phyloP scores from a whole-genome alignment of 768 basidiomycete genomes.

The Tephrocybe rancida region DNA sequence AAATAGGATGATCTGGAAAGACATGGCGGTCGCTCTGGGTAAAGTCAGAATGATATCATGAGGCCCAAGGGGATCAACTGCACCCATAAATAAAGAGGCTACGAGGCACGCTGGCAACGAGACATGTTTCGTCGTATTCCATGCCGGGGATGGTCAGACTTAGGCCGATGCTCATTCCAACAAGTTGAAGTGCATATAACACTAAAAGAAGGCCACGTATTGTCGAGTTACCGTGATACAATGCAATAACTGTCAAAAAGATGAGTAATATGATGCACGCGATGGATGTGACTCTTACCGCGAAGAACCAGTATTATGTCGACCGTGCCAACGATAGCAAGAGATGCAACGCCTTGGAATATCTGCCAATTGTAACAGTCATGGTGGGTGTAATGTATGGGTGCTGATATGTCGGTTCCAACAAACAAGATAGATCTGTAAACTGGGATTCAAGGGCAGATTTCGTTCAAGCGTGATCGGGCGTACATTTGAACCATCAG shows the following conservation, averaged over 20 bases:
- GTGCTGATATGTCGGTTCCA: conserved; percentile 35
- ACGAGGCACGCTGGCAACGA: conserved; percentile 26
- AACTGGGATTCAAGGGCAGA: background rate
- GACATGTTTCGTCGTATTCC: conserved; percentile 34
- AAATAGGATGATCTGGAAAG: conserved; percentile 43
- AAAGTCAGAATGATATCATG: background rate
- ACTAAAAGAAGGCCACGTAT: conserved; percentile 27
- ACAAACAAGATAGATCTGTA: conserved; percentile 34
- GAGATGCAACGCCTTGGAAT: conserved; percentile 38
- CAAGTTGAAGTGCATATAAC: conserved; percentile 31
- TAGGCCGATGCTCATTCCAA: conserved; percentile 31
- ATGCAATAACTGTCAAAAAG: conserved; percentile 33
- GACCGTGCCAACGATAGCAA: conserved; percentile 29
- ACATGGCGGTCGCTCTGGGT: conserved; percentile 27
- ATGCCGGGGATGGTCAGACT: conserved; percentile 31
- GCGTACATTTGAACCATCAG: conserved; percentile 37
- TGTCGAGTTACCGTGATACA: conserved; percentile 37
- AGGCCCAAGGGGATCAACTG: background rate
- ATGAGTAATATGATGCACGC: background rate
- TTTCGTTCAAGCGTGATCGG: background rate
- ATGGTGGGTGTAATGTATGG: conserved; percentile 36
- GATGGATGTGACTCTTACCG: conserved; percentile 23
- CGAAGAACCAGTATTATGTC: conserved; percentile 43
- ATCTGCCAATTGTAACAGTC: conserved; percentile 48
- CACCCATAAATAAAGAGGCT: conserved; percentile 35